Percentiles rank a stretch among this genome's conserved stretches.
phyloP scores from a whole-genome alignment of 768 basidiomycete genomes.

The Mycena haematopus region DNA sequence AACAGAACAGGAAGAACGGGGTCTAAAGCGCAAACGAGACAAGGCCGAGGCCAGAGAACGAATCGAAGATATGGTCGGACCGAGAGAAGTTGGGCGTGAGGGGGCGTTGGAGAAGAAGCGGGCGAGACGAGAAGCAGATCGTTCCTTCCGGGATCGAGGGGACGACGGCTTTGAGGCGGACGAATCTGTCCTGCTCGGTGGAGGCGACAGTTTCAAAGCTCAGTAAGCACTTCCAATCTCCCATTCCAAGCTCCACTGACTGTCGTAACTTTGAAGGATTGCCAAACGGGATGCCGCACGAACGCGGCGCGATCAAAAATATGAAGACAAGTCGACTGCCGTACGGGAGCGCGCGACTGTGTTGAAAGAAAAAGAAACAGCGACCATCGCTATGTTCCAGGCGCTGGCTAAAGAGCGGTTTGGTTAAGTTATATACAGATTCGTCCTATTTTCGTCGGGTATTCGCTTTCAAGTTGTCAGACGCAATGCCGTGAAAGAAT shows the following conservation, averaged over 20 bases:
- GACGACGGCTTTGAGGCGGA: slow-evolving; percentile 80
- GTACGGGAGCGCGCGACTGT: slow-evolving; percentile 67
- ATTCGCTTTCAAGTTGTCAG: too few relatives aligned
- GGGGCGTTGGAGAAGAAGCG: slow-evolving; percentile 88
- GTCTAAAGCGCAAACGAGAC: slow-evolving; percentile 70
- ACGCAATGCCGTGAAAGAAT: neutral
- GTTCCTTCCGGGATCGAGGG: slow-evolving; percentile 76
- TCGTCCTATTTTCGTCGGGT: too few relatives aligned
- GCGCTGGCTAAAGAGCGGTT: slow-evolving; percentile 88
- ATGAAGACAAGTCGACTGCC: slow-evolving; percentile 54
- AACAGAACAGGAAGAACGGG: slow-evolving; percentile 54
- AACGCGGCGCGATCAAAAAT: slow-evolving; percentile 62
- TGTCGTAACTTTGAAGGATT: slow-evolving; percentile 54
- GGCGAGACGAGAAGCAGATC: slow-evolving; percentile 72
- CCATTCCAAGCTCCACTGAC: neutral
- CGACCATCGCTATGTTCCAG: slow-evolving; percentile 97
- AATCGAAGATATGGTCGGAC: slow-evolving; percentile 79
- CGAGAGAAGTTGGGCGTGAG: slow-evolving; percentile 82
- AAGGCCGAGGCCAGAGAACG: slow-evolving; percentile 69
- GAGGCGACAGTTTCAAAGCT: slow-evolving; percentile 81
- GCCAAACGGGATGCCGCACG: slow-evolving; percentile 78
- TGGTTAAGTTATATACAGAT: slow-evolving; percentile 51
- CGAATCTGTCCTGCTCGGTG: slow-evolving; percentile 82
- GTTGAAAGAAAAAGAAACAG: slow-evolving; percentile 81
- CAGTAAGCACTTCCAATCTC: slow-evolving; percentile 60